Percentiles rank a stretch among this genome's conserved stretches.
These are phyloP conservation scores for Xylaria grammica DNA, from an alignment of 495 filamentous ascomycete genomes.

Conservation along the genomic window DNA sequence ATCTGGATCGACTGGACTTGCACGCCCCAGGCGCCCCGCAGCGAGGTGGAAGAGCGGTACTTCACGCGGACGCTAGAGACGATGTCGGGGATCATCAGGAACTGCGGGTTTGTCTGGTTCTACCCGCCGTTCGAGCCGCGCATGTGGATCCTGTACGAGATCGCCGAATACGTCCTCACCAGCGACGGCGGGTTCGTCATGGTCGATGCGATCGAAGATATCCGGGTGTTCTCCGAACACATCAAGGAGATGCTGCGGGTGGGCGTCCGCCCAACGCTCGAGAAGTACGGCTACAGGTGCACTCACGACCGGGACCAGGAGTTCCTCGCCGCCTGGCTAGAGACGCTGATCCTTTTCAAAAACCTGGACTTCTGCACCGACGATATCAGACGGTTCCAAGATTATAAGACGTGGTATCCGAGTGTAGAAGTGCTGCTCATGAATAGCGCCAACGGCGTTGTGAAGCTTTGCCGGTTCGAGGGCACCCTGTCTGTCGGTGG, in stretches of 20 bases:
- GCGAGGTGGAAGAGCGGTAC: not conserved
- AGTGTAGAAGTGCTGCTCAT: not conserved
- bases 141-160: conserved; percentile 2
- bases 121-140: conserved; percentile 10
- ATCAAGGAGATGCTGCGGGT: not conserved
- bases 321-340: not conserved
- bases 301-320: not conserved
- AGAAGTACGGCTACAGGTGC: not conserved
- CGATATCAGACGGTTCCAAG: not conserved
- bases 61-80: not conserved
- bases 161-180: not conserved
- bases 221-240: not conserved
- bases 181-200: not conserved
- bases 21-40: conserved; percentile 1
- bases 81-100: conserved; percentile 5
- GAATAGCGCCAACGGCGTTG: not conserved
- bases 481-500: not conserved
- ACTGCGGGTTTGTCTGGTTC: not conserved
- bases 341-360: not conserved
- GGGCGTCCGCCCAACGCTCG: conserved; percentile 2
- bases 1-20: conserved; percentile 11
- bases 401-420: not conserved
- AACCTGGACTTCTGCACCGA: not conserved
- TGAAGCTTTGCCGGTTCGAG: not conserved
- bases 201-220: not conserved